Base-by-base conservation (phyloP, 2,329 filamentous ascomycete species). In the Diplodia corticola region DNA sequence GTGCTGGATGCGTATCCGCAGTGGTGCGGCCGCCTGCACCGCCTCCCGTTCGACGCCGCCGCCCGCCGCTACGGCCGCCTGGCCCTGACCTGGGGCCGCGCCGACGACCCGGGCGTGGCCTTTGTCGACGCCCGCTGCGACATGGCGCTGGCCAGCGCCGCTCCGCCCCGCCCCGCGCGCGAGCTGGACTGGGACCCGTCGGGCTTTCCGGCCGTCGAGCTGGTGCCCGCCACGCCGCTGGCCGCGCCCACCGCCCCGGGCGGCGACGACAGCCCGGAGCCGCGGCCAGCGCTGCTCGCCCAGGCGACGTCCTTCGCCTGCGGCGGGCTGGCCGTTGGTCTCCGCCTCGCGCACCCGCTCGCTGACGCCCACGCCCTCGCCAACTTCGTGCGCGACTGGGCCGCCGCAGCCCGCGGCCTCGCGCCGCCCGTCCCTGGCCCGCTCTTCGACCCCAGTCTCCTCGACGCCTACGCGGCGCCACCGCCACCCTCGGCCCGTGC, bases 281-380 rank as follows among this genome's bases (percentile, higher is more conserved):
- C 64, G 0, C n/a, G n/a, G n/a, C n/a, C n/a, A n/a, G 35, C 51
- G 7, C 13, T 79, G 67, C 70, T 74, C 4, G 73, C 81, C 1
- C 81, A 83, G 69, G 64, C 83, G 35, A 82, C 74, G 0, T 66
- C 70, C 0, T 80, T 83, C 67, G 67, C 71, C 9, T 80, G 79
- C 57, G 80, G 81, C 1, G 79, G 79, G 2, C 79, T 78, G 50
- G 78, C 76, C 1, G 68, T 85, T 10, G 76, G 77, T 10, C 71
- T 82, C n/a, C 76, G 76, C 54, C 69, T 82, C 22, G 76, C 80
- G 0, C 83, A 85, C 69, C 73, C 75, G 3, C 72, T 85, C 4
- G 79, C 80, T 0, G 82, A 85, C 67, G 81, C 82, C 1, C 73
- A 78, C 20, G 71, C 79, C 0, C 69, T 85, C 64, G 72, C 80